phyloP scores from a whole-genome alignment of 2,329 filamentous ascomycete genomes.

The Trichoderma semiorbis region DNA sequence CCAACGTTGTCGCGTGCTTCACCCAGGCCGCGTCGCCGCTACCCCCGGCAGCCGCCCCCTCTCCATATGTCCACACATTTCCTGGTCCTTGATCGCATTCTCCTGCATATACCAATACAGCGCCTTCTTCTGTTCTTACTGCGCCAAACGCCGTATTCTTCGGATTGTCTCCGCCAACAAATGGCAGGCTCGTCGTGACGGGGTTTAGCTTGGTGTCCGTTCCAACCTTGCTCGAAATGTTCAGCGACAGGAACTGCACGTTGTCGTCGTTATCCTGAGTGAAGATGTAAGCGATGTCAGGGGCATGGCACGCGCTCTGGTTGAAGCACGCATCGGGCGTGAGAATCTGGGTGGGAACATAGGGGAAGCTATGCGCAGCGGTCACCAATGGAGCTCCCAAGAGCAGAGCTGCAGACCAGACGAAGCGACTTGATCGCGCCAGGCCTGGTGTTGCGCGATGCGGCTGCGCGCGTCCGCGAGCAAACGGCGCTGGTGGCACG shows the following conservation, averaged over 20 bases:
- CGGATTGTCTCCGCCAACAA: slow-evolving; percentile 46
- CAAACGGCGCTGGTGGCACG: not conserved
- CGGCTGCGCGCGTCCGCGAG: slow-evolving; percentile 13
- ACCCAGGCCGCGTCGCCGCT: slow-evolving; percentile 23
- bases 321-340: slow-evolving; percentile 47
- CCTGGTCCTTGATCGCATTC: slow-evolving; percentile 59
- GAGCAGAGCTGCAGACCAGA: not conserved
- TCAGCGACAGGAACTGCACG: slow-evolving; percentile 59
- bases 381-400: slow-evolving; percentile 16
- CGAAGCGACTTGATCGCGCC: not conserved
- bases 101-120: slow-evolving; percentile 71
- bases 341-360: slow-evolving; percentile 73
- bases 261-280: slow-evolving; percentile 45
- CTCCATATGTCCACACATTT: slow-evolving; percentile 65
- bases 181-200: slow-evolving; percentile 59
- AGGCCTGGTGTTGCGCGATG: slow-evolving; percentile 9
- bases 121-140: slow-evolving; percentile 62
- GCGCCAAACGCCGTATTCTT: slow-evolving; percentile 61
- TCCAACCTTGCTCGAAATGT: slow-evolving; percentile 58
- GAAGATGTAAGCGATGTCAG: slow-evolving; percentile 67
- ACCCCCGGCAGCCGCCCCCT: slow-evolving; percentile 35
- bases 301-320: slow-evolving; percentile 32
- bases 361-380: slow-evolving; percentile 59
- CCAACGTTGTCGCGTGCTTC: slow-evolving; percentile 27
- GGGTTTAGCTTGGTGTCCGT: slow-evolving; percentile 45